Evolutionary conservation across 352 stramenopile species (phyloP), one percentile per base, ranked within the genome.

Genomic region (Phytophthora brassicae): DNA sequence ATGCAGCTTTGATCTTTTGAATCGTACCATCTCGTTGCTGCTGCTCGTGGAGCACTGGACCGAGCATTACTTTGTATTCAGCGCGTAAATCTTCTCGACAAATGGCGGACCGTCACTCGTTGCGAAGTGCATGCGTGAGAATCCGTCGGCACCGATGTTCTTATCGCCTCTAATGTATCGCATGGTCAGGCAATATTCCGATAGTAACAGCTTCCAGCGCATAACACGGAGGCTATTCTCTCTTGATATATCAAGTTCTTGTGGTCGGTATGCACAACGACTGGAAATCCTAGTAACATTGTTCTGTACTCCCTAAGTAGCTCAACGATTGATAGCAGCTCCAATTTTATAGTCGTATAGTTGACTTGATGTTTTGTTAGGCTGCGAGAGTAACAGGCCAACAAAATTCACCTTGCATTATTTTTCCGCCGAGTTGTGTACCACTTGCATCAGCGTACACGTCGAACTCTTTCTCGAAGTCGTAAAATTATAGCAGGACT

Each of bases 341-440:
- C 47, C 47, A 29, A 55, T 19, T 55, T 20, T 31, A 55, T 55
- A 2, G 47, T 55, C 17, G 47, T 44, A 17, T 55, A 55, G 20
- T 55, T 45, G 7, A 9, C 3, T 14, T 52, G 45, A 16, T 14
- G 20, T 28, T 39, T 28, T 5, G 45, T 52, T 16, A 52, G n/a
- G n/a, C n/a, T n/a, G 19, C n/a, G 45, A 4, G 28, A 52, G 23
- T 42, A 52, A 26, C 45, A 52, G 2, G 45, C 45, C 16, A 52
- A 26, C 16, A 52, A 14, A 13, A 6, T 26, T 52, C 41, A n/a
- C 43, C 43, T 20, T 50, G 43, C 17, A 36, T 14, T 2, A 50
- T 36, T 2, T 38, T 11, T 1, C 43, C 43, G 4, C 43, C 23
- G 17, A 50, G 35, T 26, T 50, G 43, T 14, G 3, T 7, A 13